A percentile compares a stretch with the other conserved stretches of the same genome.
phyloP scores from a whole-genome alignment of 225 moss, liverwort and hornwort species.

The Pseudisothecium myosuroides region DNA sequence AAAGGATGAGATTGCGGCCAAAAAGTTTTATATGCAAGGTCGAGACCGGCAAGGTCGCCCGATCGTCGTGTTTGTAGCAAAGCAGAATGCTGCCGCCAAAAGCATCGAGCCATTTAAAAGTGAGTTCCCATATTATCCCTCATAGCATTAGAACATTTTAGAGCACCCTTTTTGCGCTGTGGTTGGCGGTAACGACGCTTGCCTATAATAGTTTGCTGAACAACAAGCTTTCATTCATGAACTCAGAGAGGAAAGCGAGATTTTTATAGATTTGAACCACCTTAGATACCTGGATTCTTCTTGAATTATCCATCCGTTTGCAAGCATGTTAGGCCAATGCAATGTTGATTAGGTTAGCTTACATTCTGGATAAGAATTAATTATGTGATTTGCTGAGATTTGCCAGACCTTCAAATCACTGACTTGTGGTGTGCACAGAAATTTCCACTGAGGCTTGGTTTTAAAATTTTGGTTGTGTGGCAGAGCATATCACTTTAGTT shows the following conservation, averaged over 20 bases:
- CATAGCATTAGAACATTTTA: not conserved
- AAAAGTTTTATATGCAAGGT: constrained; percentile 23
- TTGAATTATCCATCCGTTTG: not conserved
- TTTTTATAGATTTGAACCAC: not conserved
- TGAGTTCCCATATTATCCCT: not conserved
- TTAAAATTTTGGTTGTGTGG: not conserved
- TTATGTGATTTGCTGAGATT: not conserved
- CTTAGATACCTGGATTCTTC: not conserved
- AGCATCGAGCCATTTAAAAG: constrained; percentile 7
- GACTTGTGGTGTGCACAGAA: not conserved
- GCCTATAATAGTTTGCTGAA: too few relatives aligned
- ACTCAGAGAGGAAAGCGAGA: not conserved
- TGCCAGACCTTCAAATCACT: not conserved
- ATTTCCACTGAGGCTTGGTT: not conserved
- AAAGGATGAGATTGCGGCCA: constrained; percentile 4
- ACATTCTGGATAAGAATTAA: not conserved
- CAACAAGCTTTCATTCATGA: not conserved
- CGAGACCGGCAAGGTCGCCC: constrained; percentile 22
- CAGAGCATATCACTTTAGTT: constrained; percentile 11
- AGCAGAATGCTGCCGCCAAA: not conserved
- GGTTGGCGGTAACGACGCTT: not conserved
- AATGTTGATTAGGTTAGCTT: not conserved
- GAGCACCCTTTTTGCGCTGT: not conserved
- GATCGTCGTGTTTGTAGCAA: not conserved
- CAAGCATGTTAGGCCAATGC: not conserved